Base-by-base conservation (phyloP, 805 yeast species). In the Wickerhamomyces rabaulensis region DNA sequence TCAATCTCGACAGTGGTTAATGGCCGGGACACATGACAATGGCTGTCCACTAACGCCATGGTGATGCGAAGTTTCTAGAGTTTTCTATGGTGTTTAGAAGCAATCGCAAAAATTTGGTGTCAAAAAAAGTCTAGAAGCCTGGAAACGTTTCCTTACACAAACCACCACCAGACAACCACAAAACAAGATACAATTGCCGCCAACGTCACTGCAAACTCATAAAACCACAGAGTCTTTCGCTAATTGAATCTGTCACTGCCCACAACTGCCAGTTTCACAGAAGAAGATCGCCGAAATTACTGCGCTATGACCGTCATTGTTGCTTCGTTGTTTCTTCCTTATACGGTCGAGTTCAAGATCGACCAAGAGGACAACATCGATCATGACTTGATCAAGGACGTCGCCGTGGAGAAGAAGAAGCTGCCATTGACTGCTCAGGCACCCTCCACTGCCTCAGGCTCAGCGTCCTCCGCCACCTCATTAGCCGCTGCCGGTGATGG, bases 321-420 rank as follows among this genome's bases (percentile, higher is more conserved):
- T 23, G 90, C 86, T 15, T 81, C 92, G 15, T 67, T 85, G 79
- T 84, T 84, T 55, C 68, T 85, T 41, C 94, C 94, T 2, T 80
- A 80, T 57, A 82, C 89, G 4, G 89, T 84, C n/a, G 87, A 84
- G 52, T 69, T 71, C 53, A 68, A 69, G 51, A 53, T 69, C 36
- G 56, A 64, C 16, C 62, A 62, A 7, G 21, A 44, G 13, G 39
- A 36, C 16, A 36, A 20, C 39, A 29, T 47, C 4, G 44, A 44
- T 49, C 52, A 7, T 54, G 53, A 7, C 63, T 59, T 42, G 65
- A 74, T 40, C 68, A 64, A 16, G 63, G 60, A 19, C 52, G 66
- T 55, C 12, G 48, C 55, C 1, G 49, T 52, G 13, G 56, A 55
- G 36, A 55, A 51, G 45, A 44, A 36, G 23, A 51, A 47, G 33